Percentiles rank a stretch among this genome's conserved stretches.
Evolutionary conservation across 257 asterid species (phyloP).

Genomic region (Lycium ferocissimum): DNA sequence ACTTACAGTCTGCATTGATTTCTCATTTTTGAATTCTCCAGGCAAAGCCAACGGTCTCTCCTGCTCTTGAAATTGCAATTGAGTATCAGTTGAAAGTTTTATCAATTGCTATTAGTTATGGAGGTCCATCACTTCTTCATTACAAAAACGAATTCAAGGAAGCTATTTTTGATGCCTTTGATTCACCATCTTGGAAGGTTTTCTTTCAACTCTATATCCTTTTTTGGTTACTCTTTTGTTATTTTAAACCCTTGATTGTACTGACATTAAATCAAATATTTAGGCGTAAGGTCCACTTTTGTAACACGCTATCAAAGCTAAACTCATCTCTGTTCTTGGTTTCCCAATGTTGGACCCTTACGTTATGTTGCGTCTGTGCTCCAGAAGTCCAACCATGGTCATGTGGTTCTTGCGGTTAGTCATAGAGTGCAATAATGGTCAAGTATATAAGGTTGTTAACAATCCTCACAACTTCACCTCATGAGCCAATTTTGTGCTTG

Average conservation of each 20-base stretch:
- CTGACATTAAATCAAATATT: neutral
- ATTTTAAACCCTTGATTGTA: slow-evolving; percentile 15
- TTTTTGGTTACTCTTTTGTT: slow-evolving; percentile 19
- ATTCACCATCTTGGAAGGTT: slow-evolving; percentile 99
- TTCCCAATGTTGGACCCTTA: slow-evolving; percentile 18
- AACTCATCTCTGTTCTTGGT: neutral
- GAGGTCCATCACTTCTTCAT: slow-evolving; percentile 80
- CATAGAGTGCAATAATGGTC: neutral
- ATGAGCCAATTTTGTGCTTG: slow-evolving; percentile 12
- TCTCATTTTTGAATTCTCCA: slow-evolving; percentile 45
- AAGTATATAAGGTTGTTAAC: neutral
- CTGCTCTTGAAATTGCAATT: slow-evolving; percentile 88
- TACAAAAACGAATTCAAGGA: slow-evolving; percentile 82
- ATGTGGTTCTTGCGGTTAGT: neutral
- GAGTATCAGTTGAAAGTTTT: slow-evolving; percentile 92
- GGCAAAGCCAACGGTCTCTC: slow-evolving; percentile 80
- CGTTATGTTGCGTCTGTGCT: neutral
- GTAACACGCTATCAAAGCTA: neutral
- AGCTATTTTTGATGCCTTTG: slow-evolving; percentile 81
- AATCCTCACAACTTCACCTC: neutral
- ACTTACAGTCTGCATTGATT: slow-evolving; percentile 35
- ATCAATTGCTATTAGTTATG: slow-evolving; percentile 93
- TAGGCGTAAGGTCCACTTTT: slow-evolving; percentile 6
- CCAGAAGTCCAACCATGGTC: neutral
- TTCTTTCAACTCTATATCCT: slow-evolving; percentile 37